Base-by-base conservation (phyloP, 1,284 basidiomycete genomes). In the Irpex sp. region DNA sequence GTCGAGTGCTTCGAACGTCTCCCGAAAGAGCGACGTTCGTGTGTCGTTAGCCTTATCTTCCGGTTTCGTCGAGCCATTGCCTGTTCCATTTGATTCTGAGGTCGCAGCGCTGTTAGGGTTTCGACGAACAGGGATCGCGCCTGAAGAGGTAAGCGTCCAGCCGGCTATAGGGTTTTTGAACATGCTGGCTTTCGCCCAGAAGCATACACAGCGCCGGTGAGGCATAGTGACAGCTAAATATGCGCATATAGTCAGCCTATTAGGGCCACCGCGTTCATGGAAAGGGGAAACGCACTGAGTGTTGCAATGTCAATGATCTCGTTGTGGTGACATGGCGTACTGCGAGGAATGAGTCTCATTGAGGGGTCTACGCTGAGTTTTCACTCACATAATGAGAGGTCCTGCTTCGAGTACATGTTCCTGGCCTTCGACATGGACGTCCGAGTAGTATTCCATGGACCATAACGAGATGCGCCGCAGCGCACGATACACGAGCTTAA, bases 61-160 rank as follows among this genome's bases (percentile, higher is more conserved):
- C 35, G 59, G 19, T 58, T 64, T 36, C 62, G 63, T 26, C 13
- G 35, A 35, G 19, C 66, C 66, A 59, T 67, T 65, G 21, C 57
- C 60, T 9, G 8, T 50, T 13, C 49, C 49, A 50, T n/a, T 50
- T n/a, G 65, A 54, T 39, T 61, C 57, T 8, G 68, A 46, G 13
- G 61, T 15, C 63, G 49, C 53, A 33, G 33, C 53, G 62, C 39
- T 66, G 92, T 92, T 69, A 90, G 90, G 79, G 77, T 92, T 93
- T 62, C 96, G 86, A 72, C 95, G 94, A 53, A 98, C 96, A 50
- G 95, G 95, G 67, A 98, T 95, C 75, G 96, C 97, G 36, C 96
- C 96, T 3, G 95, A 92, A 65, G 92, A 92, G 62, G 85, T 82
- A 26, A 98, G 81, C 63, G 98, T 83, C 63, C 83, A 88, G 35